A percentile compares a stretch with the other conserved stretches of the same genome.
phyloP scores from a whole-genome alignment of 192 early-diverging fungal genomes.

The Coemansia umbellata region DNA sequence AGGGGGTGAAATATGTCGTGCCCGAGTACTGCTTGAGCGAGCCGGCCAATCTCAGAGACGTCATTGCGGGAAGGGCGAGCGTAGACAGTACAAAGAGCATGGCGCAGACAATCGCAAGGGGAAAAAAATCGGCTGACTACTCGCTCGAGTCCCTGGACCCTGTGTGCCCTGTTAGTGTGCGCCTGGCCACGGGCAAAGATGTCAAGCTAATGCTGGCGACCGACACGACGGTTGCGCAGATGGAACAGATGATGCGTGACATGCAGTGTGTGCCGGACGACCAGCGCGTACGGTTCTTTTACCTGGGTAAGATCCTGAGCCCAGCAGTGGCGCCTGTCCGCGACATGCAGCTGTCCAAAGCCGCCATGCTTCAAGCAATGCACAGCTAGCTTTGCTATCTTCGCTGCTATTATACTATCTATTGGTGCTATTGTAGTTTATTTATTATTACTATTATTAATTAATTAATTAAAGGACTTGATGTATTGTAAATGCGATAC shows the following conservation, averaged over 20 bases:
- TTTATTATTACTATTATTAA: no score
- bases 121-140: neutral
- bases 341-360: slow-evolving; percentile 14
- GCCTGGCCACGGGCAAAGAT: slow-evolving; percentile 19
- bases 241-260: slow-evolving; percentile 17
- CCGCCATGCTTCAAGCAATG: slow-evolving; percentile 25
- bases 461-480: no score
- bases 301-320: slow-evolving; percentile 49
- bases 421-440: no score
- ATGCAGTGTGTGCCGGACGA: slow-evolving; percentile 4
- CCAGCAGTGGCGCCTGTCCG: slow-evolving; percentile 14
- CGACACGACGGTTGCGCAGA: slow-evolving; percentile 28
- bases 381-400: no score
- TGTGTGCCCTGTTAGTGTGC: slow-evolving; percentile 2
- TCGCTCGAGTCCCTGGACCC: neutral
- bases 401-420: no score
- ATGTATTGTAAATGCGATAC: no score
- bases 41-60: slow-evolving; percentile 53
- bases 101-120: neutral
- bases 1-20: slow-evolving; percentile 65
- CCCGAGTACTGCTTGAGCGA: slow-evolving; percentile 62
- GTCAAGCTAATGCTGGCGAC: slow-evolving; percentile 7
- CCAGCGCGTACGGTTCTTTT: slow-evolving; percentile 44
- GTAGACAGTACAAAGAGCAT: slow-evolving; percentile 14
- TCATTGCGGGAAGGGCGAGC: slow-evolving; percentile 2